Conservation (phyloP, 169 alveolate species). For the Eimeria tenella region DNA sequence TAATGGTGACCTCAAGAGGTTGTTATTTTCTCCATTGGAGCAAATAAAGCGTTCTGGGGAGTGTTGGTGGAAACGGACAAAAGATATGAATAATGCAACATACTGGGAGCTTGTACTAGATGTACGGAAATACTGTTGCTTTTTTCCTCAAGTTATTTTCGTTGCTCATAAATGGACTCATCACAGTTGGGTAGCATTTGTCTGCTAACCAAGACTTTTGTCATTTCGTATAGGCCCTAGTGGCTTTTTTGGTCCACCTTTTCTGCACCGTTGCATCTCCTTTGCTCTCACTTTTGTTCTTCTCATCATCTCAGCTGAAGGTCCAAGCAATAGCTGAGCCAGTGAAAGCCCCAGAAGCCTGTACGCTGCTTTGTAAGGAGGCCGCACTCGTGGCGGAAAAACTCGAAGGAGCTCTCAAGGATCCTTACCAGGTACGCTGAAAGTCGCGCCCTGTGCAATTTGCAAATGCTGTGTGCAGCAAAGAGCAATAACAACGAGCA, state of each 20-base stretch:
- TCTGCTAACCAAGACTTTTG: too few species aligned
- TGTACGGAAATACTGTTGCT: background rate
- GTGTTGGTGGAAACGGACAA: background rate
- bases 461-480: too few species aligned
- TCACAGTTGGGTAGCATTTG: too few species aligned
- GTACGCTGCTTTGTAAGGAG: background rate
- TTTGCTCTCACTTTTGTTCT: background rate
- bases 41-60: background rate
- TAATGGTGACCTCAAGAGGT: too few species aligned
- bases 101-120: background rate
- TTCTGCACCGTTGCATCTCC: background rate
- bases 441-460: too few species aligned
- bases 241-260: background rate
- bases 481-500: too few species aligned
- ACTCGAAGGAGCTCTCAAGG: background rate
- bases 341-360: background rate
- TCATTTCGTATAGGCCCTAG: too few species aligned
- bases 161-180: too few species aligned
- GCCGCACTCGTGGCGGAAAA: background rate
- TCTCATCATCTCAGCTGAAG: background rate
- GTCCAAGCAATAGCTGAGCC: background rate
- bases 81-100: background rate
- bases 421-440: background rate
- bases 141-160: too few species aligned
- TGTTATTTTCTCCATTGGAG: too few species aligned